Percentiles rank a stretch among this genome's conserved stretches.
phyloP scores from a whole-genome alignment of 139 green algal species.

The Haematococcus lacustris region DNA sequence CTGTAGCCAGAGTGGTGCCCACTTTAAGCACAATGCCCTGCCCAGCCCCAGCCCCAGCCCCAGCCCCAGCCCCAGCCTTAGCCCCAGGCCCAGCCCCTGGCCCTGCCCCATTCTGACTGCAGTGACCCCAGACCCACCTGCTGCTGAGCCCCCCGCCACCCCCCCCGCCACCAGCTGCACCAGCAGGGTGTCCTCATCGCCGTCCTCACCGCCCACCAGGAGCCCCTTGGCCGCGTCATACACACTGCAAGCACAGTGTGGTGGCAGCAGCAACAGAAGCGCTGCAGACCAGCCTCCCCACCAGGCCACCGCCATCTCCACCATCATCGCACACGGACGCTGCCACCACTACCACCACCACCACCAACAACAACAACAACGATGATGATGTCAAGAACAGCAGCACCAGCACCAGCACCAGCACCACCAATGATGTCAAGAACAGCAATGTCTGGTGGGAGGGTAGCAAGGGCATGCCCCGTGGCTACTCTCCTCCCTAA shows the following conservation, averaged over 20 bases:
- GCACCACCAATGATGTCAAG: too few species aligned
- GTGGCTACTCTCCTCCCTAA: too few species aligned
- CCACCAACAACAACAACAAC: too few species aligned
- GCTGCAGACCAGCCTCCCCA: background rate
- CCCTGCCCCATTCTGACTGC: background rate
- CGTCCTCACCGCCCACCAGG: slow-evolving; percentile 3
- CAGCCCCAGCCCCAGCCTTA: background rate
- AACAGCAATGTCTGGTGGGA: too few species aligned
- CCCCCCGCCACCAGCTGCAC: slow-evolving; percentile 67
- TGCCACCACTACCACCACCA: too few species aligned
- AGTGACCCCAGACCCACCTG: too few species aligned
- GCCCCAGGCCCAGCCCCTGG: background rate
- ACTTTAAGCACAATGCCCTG: background rate
- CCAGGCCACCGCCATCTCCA: too few species aligned
- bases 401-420: too few species aligned
- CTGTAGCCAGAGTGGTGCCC: background rate
- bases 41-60: background rate
- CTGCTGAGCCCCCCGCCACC: slow-evolving; percentile 62
- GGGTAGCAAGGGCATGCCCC: too few species aligned
- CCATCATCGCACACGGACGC: too few species aligned
- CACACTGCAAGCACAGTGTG: slow-evolving; percentile 5
- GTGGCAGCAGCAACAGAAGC: background rate
- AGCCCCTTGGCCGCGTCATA: slow-evolving; percentile 11
- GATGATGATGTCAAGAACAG: too few species aligned
- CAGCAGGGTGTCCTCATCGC: slow-evolving; percentile 25